Conservation (phyloP, 345 rosid genomes). For the Euphorbia lathyris region DNA sequence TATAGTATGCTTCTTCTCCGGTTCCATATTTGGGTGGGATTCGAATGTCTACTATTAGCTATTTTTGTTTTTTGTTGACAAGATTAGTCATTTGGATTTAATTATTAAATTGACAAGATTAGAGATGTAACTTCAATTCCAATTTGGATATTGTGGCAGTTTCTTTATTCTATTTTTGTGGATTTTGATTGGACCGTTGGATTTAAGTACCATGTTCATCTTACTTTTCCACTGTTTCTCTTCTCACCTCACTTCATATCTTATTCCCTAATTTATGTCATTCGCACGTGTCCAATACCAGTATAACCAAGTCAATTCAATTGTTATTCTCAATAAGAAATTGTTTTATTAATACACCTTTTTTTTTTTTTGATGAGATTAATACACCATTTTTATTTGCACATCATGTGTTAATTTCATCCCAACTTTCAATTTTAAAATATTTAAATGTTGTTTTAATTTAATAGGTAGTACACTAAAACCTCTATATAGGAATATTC, state of each 20-base stretch:
- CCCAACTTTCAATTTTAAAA: too few species aligned
- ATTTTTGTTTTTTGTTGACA: not conserved
- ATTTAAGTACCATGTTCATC: not conserved
- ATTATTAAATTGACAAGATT: constrained; percentile 22
- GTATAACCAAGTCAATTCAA: too few species aligned
- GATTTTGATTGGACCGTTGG: constrained; percentile 2
- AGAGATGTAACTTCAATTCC: constrained; percentile 28
- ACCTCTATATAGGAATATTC: too few species aligned
- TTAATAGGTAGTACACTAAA: too few species aligned
- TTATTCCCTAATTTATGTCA: not conserved
- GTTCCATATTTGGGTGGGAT: not conserved
- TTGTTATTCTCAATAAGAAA: too few species aligned
- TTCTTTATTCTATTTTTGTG: constrained; percentile 6
- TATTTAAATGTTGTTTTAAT: too few species aligned
- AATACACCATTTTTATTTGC: too few species aligned
- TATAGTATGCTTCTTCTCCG: not conserved
- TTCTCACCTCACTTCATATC: not conserved
- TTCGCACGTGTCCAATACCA: not conserved
- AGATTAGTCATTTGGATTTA: not conserved
- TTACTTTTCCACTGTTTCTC: not conserved
- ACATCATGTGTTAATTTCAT: too few species aligned
- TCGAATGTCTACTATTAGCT: not conserved
- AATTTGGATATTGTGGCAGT: constrained; percentile 27
- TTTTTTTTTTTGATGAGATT: too few species aligned
- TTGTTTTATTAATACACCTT: too few species aligned